phyloP scores from a whole-genome alignment of 495 filamentous ascomycete genomes.

The Acidomyces sp. region DNA sequence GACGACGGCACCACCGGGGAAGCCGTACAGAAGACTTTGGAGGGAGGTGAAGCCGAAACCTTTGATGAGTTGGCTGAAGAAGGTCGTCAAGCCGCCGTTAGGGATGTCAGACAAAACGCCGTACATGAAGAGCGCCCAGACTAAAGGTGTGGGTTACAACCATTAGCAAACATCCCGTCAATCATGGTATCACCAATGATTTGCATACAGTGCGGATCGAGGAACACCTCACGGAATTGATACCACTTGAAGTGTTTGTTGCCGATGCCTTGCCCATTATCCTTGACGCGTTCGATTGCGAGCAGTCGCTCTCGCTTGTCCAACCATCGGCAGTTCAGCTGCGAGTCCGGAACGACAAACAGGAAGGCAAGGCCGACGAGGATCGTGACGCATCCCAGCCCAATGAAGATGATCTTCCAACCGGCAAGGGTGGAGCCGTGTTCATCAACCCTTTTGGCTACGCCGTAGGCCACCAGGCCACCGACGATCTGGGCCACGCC shows the following conservation, averaged over 20 bases:
- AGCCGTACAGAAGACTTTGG: slow-evolving; percentile 41
- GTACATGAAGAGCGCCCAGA: no score
- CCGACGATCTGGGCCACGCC: slow-evolving; percentile 44
- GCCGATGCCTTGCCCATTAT: slow-evolving; percentile 35
- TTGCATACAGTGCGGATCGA: no score
- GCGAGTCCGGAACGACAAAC: slow-evolving; percentile 33
- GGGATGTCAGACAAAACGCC: no score
- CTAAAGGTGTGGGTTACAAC: no score
- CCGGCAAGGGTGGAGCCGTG: slow-evolving; percentile 32
- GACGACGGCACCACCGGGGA: slow-evolving; percentile 31
- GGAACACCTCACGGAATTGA: slow-evolving; percentile 36
- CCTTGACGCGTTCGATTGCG: slow-evolving; percentile 33
- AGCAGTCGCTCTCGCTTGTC: slow-evolving; percentile 30
- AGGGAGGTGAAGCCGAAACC: slow-evolving; percentile 43
- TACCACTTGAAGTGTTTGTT: slow-evolving; percentile 37
- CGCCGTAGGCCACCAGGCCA: slow-evolving; percentile 38
- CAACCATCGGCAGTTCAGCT: slow-evolving; percentile 34
- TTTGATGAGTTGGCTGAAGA: slow-evolving; percentile 34
- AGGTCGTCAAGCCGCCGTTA: no score
- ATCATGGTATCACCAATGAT: no score
- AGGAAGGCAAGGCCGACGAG: slow-evolving; percentile 28
- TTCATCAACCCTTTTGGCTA: no score
- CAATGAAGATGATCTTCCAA: slow-evolving; percentile 41
- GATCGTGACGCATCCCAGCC: slow-evolving; percentile 34
- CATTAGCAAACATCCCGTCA: no score